Percentiles rank a stretch among this genome's conserved stretches.
These are phyloP conservation scores for Aulographum hederae DNA, from an alignment of 2,329 filamentous ascomycete genomes.

Conservation along the genomic window DNA sequence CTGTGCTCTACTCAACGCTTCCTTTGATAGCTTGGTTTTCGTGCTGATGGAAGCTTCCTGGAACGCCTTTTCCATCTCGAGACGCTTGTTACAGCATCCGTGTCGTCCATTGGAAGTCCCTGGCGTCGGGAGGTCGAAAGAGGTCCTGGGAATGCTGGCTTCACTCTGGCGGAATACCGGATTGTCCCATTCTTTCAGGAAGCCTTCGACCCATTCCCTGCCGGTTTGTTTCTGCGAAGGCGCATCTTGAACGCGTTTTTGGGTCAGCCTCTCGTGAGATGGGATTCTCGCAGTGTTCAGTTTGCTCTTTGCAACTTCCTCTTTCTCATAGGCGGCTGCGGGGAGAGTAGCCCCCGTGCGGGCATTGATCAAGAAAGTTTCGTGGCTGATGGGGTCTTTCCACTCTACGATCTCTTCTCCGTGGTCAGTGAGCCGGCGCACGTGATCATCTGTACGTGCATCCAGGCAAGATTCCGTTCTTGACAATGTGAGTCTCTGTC, in stretches of 20 bases:
- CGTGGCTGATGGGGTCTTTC: constrained; percentile 41
- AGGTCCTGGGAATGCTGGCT: constrained; percentile 21
- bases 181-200: constrained; percentile 54
- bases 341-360: constrained; percentile 30
- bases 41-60: constrained; percentile 6
- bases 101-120: background rate
- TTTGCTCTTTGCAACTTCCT: too few species aligned
- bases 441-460: too few species aligned
- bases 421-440: background rate
- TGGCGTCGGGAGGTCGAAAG: constrained; percentile 8
- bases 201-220: constrained; percentile 35
- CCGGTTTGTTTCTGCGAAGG: constrained; percentile 1
- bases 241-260: background rate
- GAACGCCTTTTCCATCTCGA: constrained; percentile 8
- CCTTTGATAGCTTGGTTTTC: constrained; percentile 10
- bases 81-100: too few species aligned
- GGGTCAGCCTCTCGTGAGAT: background rate
- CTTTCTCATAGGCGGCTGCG: background rate
- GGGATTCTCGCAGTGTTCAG: background rate
- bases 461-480: too few species aligned
- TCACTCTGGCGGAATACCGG: constrained; percentile 47
- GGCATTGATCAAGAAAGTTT: constrained; percentile 31
- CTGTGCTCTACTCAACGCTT: constrained; percentile 35
- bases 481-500: too few species aligned
- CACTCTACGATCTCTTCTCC: constrained; percentile 20